Evolutionary conservation across 2,329 filamentous ascomycete species (phyloP), one percentile per base, ranked within the genome.

Genomic region (Seiridium unicorne): DNA sequence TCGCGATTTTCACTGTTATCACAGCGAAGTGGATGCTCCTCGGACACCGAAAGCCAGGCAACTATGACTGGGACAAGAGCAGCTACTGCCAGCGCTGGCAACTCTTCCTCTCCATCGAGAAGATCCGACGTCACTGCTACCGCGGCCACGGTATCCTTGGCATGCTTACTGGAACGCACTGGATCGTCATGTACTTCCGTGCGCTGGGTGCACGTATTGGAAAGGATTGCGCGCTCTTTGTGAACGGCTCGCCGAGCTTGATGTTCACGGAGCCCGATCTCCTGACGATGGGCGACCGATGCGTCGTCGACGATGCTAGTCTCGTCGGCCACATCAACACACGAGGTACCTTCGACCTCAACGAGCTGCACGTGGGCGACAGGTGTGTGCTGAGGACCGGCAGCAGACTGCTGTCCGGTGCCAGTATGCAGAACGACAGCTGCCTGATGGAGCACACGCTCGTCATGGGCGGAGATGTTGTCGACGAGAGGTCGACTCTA

Each of bases 51-150:
- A 70, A 71, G 61, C 78, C 79, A 3, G 84, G 84, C 11, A 81
- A 80, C 62, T 84, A 84, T 64, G 81, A 84, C 69, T 86, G 83
- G 83, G 84, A 86, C 66, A 80, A 80, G 68, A 79, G 74, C 26
- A 74, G 76, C 13, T 86, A 85, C 70, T 85, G 82, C 69, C 84
- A 86, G 65, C 79, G 81, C 40, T 86, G 83, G 82, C 82, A 86
- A 65, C 66, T 85, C 7, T 82, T 81, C 66, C 73, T 85, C 3
- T 75, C 76, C 36, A 76, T 84, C 44, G 83, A 85, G 71, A 76
- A 75, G 18, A 69, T 86, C 3, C 77, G 82, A 1, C 74, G 79
- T 7, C 72, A 77, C 46, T 84, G 81, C 68, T 84, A 80, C 63
- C 77, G 78, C 3, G 77, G 79, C 1, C 67, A 79, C 34, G 83